Evolutionary conservation across 2,329 filamentous ascomycete species (phyloP), one percentile per base, ranked within the genome.

Genomic region (Cryphonectria nitschkei): DNA sequence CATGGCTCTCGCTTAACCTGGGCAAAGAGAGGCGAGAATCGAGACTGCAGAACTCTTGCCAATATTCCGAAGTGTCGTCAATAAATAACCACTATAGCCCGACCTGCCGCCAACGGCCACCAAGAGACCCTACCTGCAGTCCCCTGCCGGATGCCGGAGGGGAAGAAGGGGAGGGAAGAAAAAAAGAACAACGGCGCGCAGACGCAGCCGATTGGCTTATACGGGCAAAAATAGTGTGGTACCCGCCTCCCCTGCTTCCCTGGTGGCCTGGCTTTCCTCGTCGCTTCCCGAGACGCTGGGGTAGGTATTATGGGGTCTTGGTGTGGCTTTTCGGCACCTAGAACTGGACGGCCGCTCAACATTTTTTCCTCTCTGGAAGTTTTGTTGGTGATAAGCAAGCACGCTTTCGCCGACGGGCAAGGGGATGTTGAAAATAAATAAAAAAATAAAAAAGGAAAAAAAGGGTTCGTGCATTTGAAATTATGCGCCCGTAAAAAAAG

Each of bases 271-370:
- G 37, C 6, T n/a, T n/a, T 11, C 19, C 58, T 64, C 37, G 7
- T 67, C 65, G 54, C 54, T 61, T 41, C 26, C 54, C 52, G 65
- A 67, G 54, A 46, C 54, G 14, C 65, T 34, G 41, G 43, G 29
- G 34, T 65, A 50, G 26, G 26, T 26, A 26, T 26, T 65, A 65
- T 65, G 63, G 63, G 63, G 37, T 43, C 41, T 46, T 46, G 26
- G 63, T 16, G n/a, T 63, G 11, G 32, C 8, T 14, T 39, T 26
- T 68, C 67, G 67, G 67, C 43, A 32, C 61, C 67, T 68, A 68
- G 43, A 68, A 68, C 43, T 68, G 26, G 67, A 32, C 19, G 58
- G 26, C 46, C 67, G 67, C 67, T 60, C 67, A 68, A 68, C 67
- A 68, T 26, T 63, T 68, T 68, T 32, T 34, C 26, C 26, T 26